Conservation (phyloP, 768 basidiomycete species). For the Polyporus arcularius region DNA sequence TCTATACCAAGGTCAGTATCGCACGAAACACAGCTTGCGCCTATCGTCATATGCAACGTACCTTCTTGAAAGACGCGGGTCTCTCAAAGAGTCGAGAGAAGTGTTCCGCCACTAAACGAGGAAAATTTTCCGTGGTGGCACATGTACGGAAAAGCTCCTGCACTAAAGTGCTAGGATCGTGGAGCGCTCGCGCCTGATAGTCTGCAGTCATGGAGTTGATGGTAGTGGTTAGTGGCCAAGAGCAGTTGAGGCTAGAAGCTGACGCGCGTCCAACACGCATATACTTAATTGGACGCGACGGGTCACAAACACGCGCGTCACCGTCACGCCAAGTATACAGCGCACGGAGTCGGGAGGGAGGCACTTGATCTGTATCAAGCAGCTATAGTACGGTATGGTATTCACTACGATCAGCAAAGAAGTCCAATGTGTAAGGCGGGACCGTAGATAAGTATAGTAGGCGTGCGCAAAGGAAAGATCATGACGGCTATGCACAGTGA, state of each 20-base stretch:
- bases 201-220: slow-evolving; percentile 51
- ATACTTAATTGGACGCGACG: slow-evolving; percentile 11
- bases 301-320: slow-evolving; percentile 20
- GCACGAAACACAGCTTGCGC: background rate
- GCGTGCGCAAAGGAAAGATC: background rate
- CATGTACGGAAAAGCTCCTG: slow-evolving; percentile 40
- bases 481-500: background rate
- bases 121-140: slow-evolving; percentile 26
- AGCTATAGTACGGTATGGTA: background rate
- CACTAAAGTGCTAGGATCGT: slow-evolving; percentile 51
- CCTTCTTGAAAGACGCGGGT: slow-evolving; percentile 27
- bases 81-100: slow-evolving; percentile 33
- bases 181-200: slow-evolving; percentile 47
- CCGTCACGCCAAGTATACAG: background rate
- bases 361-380: background rate
- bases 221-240: background rate
- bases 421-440: background rate
- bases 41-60: slow-evolving; percentile 7
- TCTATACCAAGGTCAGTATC: slow-evolving; percentile 38
- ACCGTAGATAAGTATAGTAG: background rate
- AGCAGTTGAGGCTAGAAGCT: background rate
- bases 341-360: background rate
- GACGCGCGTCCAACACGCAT: background rate
- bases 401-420: background rate
- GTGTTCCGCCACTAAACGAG: slow-evolving; percentile 30